Conservation (phyloP, 2,329 filamentous ascomycete genomes). For the Curvularia lunata region DNA sequence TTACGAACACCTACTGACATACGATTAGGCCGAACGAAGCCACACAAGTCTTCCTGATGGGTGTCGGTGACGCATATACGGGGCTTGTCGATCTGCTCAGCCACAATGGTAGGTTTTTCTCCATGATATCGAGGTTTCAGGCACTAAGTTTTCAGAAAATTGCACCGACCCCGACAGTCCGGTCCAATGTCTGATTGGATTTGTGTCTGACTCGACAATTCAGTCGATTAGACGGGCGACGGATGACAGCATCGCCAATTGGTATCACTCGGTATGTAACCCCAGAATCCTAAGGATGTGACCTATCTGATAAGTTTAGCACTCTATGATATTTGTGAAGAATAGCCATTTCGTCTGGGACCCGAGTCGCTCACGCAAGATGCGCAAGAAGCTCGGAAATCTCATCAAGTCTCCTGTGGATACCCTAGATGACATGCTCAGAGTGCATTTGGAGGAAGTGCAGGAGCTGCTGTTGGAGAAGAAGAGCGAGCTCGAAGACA, state of each 20-base stretch:
- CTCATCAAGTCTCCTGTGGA: constrained; percentile 56
- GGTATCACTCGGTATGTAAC: constrained; percentile 73
- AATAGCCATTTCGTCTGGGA: constrained; percentile 77
- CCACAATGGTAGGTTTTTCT: constrained; percentile 65
- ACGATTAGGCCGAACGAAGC: constrained; percentile 60
- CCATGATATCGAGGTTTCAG: background rate
- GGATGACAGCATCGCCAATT: constrained; percentile 77
- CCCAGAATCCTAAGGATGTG: background rate
- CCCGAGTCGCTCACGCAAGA: constrained; percentile 62
- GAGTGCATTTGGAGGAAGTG: constrained; percentile 59
- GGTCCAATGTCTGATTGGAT: constrained; percentile 77
- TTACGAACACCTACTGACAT: constrained; percentile 10
- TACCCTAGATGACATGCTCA: constrained; percentile 63
- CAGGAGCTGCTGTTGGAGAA: constrained; percentile 53
- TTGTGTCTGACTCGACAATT: constrained; percentile 76
- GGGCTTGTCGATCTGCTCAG: constrained; percentile 82
- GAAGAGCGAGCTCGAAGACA: constrained; percentile 49
- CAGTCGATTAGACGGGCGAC: constrained; percentile 69
- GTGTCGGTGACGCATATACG: constrained; percentile 86
- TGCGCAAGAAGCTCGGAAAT: constrained; percentile 64
- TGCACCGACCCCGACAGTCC: constrained; percentile 63
- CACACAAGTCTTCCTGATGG: constrained; percentile 81
- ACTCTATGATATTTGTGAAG: constrained; percentile 80
- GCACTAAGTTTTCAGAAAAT: constrained; percentile 48
- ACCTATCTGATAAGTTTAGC: constrained; percentile 44